Evolutionary conservation across 768 basidiomycete genomes (phyloP), one percentile per base, ranked within the genome.

Genomic region (Punctularia strigosozonata): DNA sequence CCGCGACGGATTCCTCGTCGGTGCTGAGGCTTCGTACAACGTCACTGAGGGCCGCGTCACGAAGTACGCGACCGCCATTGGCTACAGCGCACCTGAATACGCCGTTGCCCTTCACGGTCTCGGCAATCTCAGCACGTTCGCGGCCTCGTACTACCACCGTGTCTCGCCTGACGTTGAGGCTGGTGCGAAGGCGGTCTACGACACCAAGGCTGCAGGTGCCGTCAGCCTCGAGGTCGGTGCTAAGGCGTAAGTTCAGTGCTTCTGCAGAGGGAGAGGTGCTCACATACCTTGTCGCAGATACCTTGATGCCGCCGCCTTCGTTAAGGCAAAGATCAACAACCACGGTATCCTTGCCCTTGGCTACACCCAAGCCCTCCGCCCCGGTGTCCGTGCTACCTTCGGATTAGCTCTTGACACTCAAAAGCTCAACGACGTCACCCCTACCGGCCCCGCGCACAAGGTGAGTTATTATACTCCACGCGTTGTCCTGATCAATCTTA

Each of bases 311-410:
- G 79, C 89, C 47, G 82, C 91, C 6, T 97, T 87, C 56, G 73
- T 97, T 65, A 98, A 99, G 75, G 87, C 91, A 50, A 97, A 97
- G 75, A 92, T 98, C 69, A 97, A 97, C 78, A 94, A 92, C 67
- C 59, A 77, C 42, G 92, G 92, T 71, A 73, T 92, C 56, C 73
- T 95, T 49, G 82, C 76, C 52, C 78, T 94, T 48, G 81, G 82
- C 49, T 91, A 90, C 68, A 94, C 90, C 37, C 94, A 99, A 67
- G 66, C 75, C 26, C 84, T 99, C 56, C 85, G 89, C 48, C 88
- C 88, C 37, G 91, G 91, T 53, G 86, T 97, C 53, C 88, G 84
- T 61, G 84, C 84, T 34, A 73, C 83, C 36, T 91, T 97, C 60
- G 92, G 94, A 65, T 76, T 97, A 54, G 89, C 90, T 49, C 69